A percentile compares a stretch with the other conserved stretches of the same genome.
phyloP scores from a whole-genome alignment of 768 basidiomycete species.

The Exsudoporus frostii region DNA sequence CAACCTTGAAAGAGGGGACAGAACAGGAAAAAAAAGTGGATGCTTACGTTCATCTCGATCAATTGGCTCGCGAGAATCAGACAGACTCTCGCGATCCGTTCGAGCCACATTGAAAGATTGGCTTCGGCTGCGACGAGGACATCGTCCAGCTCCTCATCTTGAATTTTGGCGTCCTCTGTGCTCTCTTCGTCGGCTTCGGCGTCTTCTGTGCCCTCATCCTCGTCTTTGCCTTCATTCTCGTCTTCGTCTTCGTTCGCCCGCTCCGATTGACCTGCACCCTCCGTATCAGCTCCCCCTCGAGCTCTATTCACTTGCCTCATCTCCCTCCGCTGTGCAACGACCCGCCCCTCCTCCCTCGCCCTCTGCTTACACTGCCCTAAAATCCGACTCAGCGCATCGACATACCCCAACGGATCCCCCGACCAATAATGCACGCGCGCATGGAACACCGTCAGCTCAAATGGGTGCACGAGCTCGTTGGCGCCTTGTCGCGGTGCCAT shows the following conservation, averaged over 20 bases:
- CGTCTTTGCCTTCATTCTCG: background rate
- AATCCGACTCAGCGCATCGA: conserved; percentile 68
- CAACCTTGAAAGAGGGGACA: background rate
- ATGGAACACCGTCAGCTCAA: conserved; percentile 63
- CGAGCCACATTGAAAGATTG: conserved; percentile 72
- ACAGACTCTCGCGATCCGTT: conserved; percentile 70
- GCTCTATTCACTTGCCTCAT: background rate
- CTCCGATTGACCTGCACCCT: background rate
- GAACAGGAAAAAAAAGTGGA: background rate
- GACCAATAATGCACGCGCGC: conserved; percentile 79
- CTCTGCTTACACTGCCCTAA: conserved; percentile 57
- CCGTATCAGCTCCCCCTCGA: background rate
- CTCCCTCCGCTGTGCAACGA: conserved; percentile 13
- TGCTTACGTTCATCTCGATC: conserved; percentile 75
- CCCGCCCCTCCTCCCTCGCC: conserved; percentile 35
- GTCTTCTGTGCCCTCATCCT: background rate
- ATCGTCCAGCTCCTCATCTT: conserved; percentile 13
- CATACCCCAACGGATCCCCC: conserved; percentile 74
- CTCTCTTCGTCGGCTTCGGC: background rate
- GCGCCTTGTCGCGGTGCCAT: conserved; percentile 23
- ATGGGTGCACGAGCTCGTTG: conserved; percentile 33
- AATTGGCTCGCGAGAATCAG: conserved; percentile 80
- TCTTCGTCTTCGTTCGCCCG: background rate
- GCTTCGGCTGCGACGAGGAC: conserved; percentile 28
- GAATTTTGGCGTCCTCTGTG: background rate